A percentile compares a stretch with the other conserved stretches of the same genome.
phyloP scores from a whole-genome alignment of 2,329 filamentous ascomycete genomes.

The Davidsoniella virescens region DNA sequence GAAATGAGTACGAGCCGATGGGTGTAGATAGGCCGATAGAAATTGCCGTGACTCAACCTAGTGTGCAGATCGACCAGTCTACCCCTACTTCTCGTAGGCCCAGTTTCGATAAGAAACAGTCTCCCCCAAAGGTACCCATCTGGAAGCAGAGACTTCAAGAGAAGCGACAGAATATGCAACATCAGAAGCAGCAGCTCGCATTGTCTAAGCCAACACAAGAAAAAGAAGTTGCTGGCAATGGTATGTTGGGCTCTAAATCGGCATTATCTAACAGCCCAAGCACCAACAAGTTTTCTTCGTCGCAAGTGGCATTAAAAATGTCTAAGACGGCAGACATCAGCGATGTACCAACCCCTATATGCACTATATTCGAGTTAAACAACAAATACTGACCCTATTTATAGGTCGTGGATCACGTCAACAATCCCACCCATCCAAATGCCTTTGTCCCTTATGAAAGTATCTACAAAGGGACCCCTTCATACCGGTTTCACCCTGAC shows the following conservation, averaged over 20 bases:
- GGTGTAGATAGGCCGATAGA: neutral
- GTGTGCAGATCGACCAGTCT: no score
- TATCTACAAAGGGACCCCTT: constrained; percentile 65
- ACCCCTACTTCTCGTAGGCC: neutral
- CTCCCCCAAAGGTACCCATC: constrained; percentile 1
- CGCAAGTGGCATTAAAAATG: no score
- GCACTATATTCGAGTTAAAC: neutral
- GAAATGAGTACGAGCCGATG: neutral
- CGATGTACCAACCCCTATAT: constrained; percentile 4
- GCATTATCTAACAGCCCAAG: no score
- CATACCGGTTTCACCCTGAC: constrained; percentile 76
- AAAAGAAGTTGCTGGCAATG: neutral
- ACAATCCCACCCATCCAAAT: constrained; percentile 6
- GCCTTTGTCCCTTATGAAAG: constrained; percentile 54
- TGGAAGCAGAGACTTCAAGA: constrained; percentile 5
- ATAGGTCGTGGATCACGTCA: constrained; percentile 5
- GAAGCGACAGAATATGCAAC: neutral
- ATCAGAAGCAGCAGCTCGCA: neutral
- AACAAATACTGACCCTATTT: neutral
- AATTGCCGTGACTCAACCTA: no score
- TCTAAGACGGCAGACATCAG: constrained; percentile 1
- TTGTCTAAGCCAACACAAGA: neutral
- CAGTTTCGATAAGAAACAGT: neutral
- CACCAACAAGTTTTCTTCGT: no score
- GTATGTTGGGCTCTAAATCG: no score